Evolutionary conservation across 2,329 filamentous ascomycete genomes (phyloP).

Genomic region (Epichloe sibirici): DNA sequence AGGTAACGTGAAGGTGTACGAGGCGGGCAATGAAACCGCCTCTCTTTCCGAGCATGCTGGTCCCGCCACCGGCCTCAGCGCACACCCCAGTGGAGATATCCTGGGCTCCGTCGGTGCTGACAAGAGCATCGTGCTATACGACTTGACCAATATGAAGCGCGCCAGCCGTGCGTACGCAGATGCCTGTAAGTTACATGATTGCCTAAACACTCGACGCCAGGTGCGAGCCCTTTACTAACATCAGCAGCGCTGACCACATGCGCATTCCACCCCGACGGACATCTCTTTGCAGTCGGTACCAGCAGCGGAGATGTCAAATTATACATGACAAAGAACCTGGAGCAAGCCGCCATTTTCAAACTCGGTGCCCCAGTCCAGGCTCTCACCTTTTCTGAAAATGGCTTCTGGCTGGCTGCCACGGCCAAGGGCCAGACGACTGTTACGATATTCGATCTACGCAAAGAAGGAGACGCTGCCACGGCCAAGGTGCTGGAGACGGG

Average conservation of each 20-base stretch:
- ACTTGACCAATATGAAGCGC: slow-evolving; percentile 53
- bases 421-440: slow-evolving; percentile 66
- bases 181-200: slow-evolving; percentile 48
- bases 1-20: slow-evolving; percentile 69
- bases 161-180: slow-evolving; percentile 72
- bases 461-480: slow-evolving; percentile 69
- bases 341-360: slow-evolving; percentile 62
- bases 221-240: slow-evolving; percentile 3
- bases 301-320: slow-evolving; percentile 71
- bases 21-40: slow-evolving; percentile 55
- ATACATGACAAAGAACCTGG: slow-evolving; percentile 73
- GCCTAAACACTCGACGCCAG: not conserved
- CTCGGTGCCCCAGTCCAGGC: slow-evolving; percentile 59
- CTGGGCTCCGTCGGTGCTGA: slow-evolving; percentile 80
- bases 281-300: slow-evolving; percentile 80
- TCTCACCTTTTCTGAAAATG: slow-evolving; percentile 87
- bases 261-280: slow-evolving; percentile 93
- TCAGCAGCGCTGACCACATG: slow-evolving; percentile 57
- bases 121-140: slow-evolving; percentile 87
- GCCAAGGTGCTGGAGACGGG: slow-evolving; percentile 82
- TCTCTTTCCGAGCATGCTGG: slow-evolving; percentile 75
- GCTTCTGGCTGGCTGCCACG: slow-evolving; percentile 83
- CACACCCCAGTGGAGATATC: slow-evolving; percentile 75
- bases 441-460: slow-evolving; percentile 84
- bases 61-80: slow-evolving; percentile 59